These are phyloP conservation scores for Acidiella bohemica DNA, from an alignment of 495 filamentous ascomycete species.

Conservation along the genomic window DNA sequence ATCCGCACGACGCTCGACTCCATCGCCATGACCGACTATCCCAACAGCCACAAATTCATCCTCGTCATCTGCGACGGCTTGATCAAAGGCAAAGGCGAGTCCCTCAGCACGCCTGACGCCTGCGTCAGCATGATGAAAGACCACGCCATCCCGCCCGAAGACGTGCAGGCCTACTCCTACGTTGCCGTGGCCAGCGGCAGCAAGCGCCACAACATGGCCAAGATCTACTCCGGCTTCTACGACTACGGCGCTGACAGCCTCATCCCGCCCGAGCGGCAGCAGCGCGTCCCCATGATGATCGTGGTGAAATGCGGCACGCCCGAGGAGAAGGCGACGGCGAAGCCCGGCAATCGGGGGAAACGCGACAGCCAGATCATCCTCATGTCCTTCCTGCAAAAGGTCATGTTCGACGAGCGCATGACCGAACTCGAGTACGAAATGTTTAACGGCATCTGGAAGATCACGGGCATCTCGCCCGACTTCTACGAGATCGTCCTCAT, in stretches of 20 bases:
- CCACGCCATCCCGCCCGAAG: conserved; percentile 58
- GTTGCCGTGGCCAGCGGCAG: conserved; percentile 92
- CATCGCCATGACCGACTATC: conserved; percentile 94
- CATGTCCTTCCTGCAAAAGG: conserved; percentile 99
- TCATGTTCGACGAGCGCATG: conserved; percentile 99
- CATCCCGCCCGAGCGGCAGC: conserved; percentile 76
- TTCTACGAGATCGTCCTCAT: conserved; percentile 96
- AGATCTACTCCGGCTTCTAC: conserved; percentile 96
- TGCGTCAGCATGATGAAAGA: conserved; percentile 90
- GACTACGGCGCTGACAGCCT: conserved; percentile 75
- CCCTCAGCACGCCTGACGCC: conserved; percentile 77
- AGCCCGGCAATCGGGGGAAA: conserved; percentile 95
- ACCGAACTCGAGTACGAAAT: conserved; percentile 99
- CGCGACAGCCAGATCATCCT: conserved; percentile 97
- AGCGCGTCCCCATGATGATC: conserved; percentile 97
- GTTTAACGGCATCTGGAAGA: conserved; percentile 98
- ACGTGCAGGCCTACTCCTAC: conserved; percentile 83
- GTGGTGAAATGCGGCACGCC: conserved; percentile 93
- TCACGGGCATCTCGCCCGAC: conserved; percentile 93
- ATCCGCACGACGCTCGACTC: conserved; percentile 91
- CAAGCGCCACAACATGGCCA: conserved; percentile 98
- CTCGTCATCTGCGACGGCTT: conserved; percentile 94
- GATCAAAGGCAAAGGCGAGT: conserved; percentile 92
- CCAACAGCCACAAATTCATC: conserved; percentile 95
- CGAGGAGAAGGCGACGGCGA: conserved; percentile 62